Percentiles rank a stretch among this genome's conserved stretches.
phyloP scores from a whole-genome alignment of 2,329 filamentous ascomycete species.

The Geosmithia morbida region DNA sequence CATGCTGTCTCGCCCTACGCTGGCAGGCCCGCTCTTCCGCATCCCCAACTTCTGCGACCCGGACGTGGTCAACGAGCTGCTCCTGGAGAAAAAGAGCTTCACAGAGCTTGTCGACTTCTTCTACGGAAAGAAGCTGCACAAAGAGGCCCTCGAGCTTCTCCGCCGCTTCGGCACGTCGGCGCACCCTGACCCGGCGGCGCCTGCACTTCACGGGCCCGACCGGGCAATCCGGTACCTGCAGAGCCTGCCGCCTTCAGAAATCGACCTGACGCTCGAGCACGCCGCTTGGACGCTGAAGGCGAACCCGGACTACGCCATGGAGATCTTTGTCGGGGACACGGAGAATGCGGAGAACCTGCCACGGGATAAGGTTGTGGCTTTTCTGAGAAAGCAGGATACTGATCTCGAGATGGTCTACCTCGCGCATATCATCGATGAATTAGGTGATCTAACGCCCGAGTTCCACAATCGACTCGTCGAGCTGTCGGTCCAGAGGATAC shows the following conservation, averaged over 20 bases:
- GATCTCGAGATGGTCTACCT: conserved; percentile 69
- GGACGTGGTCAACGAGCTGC: conserved; percentile 81
- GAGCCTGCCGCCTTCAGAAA: conserved; percentile 69
- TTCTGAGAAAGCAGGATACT: conserved; percentile 49
- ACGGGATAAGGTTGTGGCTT: conserved; percentile 58
- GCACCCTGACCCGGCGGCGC: conserved; percentile 32
- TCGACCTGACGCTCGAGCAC: conserved; percentile 84
- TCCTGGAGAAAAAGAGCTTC: conserved; percentile 79
- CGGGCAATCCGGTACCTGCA: conserved; percentile 85
- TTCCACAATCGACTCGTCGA: conserved; percentile 78
- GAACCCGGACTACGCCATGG: conserved; percentile 68
- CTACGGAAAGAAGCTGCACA: conserved; percentile 86
- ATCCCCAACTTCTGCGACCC: conserved; percentile 97
- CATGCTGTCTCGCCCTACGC: conserved; percentile 77
- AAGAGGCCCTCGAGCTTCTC: conserved; percentile 70
- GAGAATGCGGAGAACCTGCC: conserved; percentile 89
- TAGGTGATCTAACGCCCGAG: conserved; percentile 71
- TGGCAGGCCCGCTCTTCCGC: conserved; percentile 83
- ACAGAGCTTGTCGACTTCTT: conserved; percentile 96
- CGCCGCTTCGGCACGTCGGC: conserved; percentile 60
- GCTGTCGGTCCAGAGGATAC: conserved; percentile 46
- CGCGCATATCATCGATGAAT: conserved; percentile 79
- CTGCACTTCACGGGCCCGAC: conserved; percentile 60
- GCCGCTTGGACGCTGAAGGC: conserved; percentile 72
- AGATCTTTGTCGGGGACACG: conserved; percentile 83